These are phyloP conservation scores for Abrus precatorius DNA, from an alignment of 306 rosid genomes.

Conservation along the genomic window DNA sequence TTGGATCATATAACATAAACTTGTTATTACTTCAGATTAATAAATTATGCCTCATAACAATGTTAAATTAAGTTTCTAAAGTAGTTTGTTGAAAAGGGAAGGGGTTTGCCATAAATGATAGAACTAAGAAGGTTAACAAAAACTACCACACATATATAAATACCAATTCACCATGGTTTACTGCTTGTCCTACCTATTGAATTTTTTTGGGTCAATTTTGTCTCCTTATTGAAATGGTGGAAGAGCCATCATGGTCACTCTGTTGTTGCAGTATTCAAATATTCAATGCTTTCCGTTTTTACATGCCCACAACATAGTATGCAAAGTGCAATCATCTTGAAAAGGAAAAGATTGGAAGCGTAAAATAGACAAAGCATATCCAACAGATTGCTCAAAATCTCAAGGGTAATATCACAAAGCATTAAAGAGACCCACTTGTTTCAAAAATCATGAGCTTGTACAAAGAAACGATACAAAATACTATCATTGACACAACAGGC, in stretches of 20 bases:
- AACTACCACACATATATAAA: slow-evolving; percentile 3
- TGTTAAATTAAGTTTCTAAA: background rate
- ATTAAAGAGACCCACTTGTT: slow-evolving; percentile 48
- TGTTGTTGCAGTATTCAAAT: slow-evolving; percentile 43
- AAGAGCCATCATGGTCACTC: slow-evolving; percentile 48
- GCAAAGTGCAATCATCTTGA: slow-evolving; percentile 28
- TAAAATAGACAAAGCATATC: slow-evolving; percentile 46
- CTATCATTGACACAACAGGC: slow-evolving; percentile 44
- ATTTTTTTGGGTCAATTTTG: slow-evolving; percentile 27
- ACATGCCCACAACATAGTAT: slow-evolving; percentile 33
- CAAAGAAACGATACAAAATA: slow-evolving; percentile 37
- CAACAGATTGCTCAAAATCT: slow-evolving; percentile 46
- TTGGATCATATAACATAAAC: background rate
- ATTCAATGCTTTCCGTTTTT: slow-evolving; percentile 41
- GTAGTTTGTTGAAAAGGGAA: slow-evolving; percentile 22
- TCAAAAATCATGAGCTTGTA: slow-evolving; percentile 44
- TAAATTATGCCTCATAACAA: background rate
- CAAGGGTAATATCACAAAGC: slow-evolving; percentile 36
- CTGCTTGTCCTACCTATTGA: slow-evolving; percentile 28
- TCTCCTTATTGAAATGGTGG: slow-evolving; percentile 37
- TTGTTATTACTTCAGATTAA: background rate
- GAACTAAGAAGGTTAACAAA: slow-evolving; percentile 12
- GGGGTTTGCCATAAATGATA: background rate
- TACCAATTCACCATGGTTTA: slow-evolving; percentile 26
- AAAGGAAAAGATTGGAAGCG: slow-evolving; percentile 38